These are phyloP conservation scores for Vitis rotundifolia DNA, from an alignment of 164 flowering plant species.

Conservation along the genomic window DNA sequence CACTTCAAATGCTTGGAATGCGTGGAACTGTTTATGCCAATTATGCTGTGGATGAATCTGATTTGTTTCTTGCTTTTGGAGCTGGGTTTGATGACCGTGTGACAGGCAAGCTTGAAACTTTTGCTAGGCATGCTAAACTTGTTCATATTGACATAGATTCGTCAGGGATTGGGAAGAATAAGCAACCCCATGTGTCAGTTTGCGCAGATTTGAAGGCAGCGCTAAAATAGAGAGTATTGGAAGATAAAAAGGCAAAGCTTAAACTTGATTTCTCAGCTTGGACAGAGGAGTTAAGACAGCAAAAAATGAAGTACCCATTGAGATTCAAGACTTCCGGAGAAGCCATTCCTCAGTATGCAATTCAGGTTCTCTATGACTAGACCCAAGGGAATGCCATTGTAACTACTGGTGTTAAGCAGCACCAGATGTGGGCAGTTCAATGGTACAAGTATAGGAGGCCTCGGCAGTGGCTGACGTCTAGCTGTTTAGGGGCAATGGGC, in stretches of 20 bases:
- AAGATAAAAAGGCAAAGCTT: constrained; percentile 22
- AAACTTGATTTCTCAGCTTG: constrained; percentile 50
- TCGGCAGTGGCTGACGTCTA: constrained; percentile 62
- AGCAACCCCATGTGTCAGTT: constrained; percentile 65
- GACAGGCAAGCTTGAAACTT: constrained; percentile 69
- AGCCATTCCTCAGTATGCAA: constrained; percentile 65
- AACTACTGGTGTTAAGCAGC: constrained; percentile 69
- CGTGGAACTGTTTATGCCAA: constrained; percentile 77
- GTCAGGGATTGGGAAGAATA: constrained; percentile 77
- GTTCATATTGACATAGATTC: constrained; percentile 75
- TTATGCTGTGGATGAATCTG: constrained; percentile 60
- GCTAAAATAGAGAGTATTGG: constrained; percentile 41
- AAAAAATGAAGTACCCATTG: constrained; percentile 51
- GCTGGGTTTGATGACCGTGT: constrained; percentile 76
- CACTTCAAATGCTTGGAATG: constrained; percentile 74
- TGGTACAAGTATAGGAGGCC: constrained; percentile 54
- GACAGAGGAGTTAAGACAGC: constrained; percentile 57
- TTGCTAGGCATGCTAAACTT: constrained; percentile 73
- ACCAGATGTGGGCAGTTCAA: constrained; percentile 79
- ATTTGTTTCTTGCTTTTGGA: constrained; percentile 72
- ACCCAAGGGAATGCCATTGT: constrained; percentile 54
- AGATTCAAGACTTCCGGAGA: constrained; percentile 58
- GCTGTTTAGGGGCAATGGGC: constrained; percentile 72
- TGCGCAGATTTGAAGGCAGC: constrained; percentile 64
- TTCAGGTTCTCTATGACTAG: constrained; percentile 50